A percentile compares a stretch with the other conserved stretches of the same genome.
Evolutionary conservation across 805 yeast species (phyloP).

Genomic region (Wickerhamomyces bisporus): DNA sequence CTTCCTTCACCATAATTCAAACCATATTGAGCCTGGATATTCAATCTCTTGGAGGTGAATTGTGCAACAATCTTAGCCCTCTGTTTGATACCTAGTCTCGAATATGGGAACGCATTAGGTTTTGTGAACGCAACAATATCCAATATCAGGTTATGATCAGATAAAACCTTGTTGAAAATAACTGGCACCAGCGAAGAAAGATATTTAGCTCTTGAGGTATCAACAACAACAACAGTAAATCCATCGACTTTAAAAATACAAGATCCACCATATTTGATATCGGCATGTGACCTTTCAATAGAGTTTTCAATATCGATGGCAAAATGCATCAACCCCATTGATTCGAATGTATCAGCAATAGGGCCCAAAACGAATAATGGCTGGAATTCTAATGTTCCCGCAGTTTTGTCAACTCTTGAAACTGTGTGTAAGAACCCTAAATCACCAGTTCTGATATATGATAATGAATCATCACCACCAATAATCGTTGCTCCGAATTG

Average conservation of each 20-base stretch:
- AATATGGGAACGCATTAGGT: slow-evolving; percentile 56
- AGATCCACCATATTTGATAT: slow-evolving; percentile 49
- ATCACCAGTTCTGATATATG: slow-evolving; percentile 87
- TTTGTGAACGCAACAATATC: slow-evolving; percentile 82
- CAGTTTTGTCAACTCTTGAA: slow-evolving; percentile 38
- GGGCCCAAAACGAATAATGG: slow-evolving; percentile 81
- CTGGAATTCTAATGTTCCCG: slow-evolving; percentile 44
- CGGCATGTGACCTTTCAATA: slow-evolving; percentile 45
- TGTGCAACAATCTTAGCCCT: slow-evolving; percentile 57
- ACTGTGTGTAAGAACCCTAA: slow-evolving; percentile 86
- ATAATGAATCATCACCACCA: slow-evolving; percentile 56
- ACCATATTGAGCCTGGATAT: slow-evolving; percentile 40
- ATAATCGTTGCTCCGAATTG: slow-evolving; percentile 62
- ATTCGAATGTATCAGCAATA: slow-evolving; percentile 84
- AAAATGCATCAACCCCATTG: slow-evolving; percentile 86
- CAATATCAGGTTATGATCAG: slow-evolving; percentile 73
- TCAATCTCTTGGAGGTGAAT: slow-evolving; percentile 49
- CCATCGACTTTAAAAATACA: slow-evolving; percentile 82
- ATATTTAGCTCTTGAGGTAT: slow-evolving; percentile 44
- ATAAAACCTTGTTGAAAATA: slow-evolving; percentile 70
- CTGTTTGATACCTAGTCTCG: slow-evolving; percentile 72
- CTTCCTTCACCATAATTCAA: slow-evolving; percentile 65
- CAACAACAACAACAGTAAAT: slow-evolving; percentile 69
- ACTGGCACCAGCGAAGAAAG: slow-evolving; percentile 78
- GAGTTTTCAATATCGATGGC: slow-evolving; percentile 77